Percentiles rank a stretch among this genome's conserved stretches.
Evolutionary conservation across 2,329 filamentous ascomycete genomes (phyloP).

Genomic region (Ceratocystis cubensis): DNA sequence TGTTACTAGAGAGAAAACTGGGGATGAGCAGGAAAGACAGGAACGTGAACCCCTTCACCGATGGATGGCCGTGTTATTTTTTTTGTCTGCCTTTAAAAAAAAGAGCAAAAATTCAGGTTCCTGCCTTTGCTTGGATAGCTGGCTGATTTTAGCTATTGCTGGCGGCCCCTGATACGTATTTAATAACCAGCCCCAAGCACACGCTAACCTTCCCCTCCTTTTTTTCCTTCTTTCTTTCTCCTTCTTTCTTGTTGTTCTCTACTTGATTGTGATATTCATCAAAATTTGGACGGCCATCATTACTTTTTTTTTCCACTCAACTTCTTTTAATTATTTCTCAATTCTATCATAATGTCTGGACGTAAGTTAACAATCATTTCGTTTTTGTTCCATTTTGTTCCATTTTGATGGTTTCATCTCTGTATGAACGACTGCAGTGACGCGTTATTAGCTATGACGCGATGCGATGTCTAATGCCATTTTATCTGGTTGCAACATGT

Average conservation of each 20-base stretch:
- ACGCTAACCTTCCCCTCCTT: constrained; percentile 12
- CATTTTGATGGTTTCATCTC: neutral
- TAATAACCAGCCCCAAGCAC: constrained; percentile 9
- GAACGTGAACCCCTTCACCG: neutral
- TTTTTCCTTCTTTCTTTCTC: constrained; percentile 12
- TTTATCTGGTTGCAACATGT: neutral
- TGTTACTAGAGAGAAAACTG: neutral
- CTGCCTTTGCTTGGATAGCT: neutral
- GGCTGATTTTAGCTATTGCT: constrained; percentile 14
- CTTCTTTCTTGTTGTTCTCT: constrained; percentile 11
- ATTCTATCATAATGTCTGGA: constrained; percentile 22
- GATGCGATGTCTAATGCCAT: neutral
- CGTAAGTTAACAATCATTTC: constrained; percentile 18
- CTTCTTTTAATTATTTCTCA: constrained; percentile 7
- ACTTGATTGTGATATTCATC: constrained; percentile 1
- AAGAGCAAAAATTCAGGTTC: neutral
- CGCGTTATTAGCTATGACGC: constrained; percentile 15
- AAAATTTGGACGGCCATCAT: neutral
- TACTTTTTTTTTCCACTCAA: neutral
- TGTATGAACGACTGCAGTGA: neutral
- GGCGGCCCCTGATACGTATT: constrained; percentile 19
- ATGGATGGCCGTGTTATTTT: neutral
- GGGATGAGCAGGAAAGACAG: neutral
- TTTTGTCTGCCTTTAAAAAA: neutral
- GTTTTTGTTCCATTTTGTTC: neutral